Conservation (phyloP, 2,329 filamentous ascomycete genomes). For the Phialemonium atrogriseum region DNA sequence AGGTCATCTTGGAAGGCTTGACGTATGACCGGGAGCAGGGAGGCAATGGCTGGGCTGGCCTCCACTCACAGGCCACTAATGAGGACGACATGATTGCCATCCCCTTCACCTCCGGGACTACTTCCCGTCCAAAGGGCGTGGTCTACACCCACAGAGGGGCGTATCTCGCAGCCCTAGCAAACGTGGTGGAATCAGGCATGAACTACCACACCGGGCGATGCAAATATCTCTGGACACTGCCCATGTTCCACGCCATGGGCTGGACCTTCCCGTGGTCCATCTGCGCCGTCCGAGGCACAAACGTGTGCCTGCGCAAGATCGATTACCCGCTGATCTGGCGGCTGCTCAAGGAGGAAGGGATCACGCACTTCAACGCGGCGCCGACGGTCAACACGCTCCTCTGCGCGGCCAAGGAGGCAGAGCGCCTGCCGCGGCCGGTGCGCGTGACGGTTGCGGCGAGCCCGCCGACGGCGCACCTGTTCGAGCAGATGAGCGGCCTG, state of each 20-base stretch:
- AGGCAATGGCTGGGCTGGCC: conserved; percentile 63
- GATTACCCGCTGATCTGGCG: conserved; percentile 92
- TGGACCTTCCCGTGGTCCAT: conserved; percentile 92
- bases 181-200: conserved; percentile 81
- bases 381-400: conserved; percentile 94
- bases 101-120: conserved; percentile 91
- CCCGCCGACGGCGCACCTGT: conserved; percentile 81
- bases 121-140: conserved; percentile 84
- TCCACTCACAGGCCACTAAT: conserved; percentile 60
- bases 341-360: conserved; percentile 72
- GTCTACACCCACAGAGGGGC: conserved; percentile 82
- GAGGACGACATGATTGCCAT: conserved; percentile 81
- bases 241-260: conserved; percentile 70
- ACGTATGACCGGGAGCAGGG: conserved; percentile 61
- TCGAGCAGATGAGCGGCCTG: conserved; percentile 75
- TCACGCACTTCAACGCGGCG: conserved; percentile 94
- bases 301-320: conserved; percentile 90
- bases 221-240: conserved; percentile 84
- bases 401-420: conserved; percentile 71
- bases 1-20: conserved; percentile 74
- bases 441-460: conserved; percentile 88
- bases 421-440: conserved; percentile 59
- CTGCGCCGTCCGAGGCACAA: conserved; percentile 88
- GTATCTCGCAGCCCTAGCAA: conserved; percentile 77
- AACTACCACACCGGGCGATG: conserved; percentile 63